Evolutionary conservation across 2,329 filamentous ascomycete genomes (phyloP), one percentile per base, ranked within the genome.

Genomic region (Alternaria incomplexa): DNA sequence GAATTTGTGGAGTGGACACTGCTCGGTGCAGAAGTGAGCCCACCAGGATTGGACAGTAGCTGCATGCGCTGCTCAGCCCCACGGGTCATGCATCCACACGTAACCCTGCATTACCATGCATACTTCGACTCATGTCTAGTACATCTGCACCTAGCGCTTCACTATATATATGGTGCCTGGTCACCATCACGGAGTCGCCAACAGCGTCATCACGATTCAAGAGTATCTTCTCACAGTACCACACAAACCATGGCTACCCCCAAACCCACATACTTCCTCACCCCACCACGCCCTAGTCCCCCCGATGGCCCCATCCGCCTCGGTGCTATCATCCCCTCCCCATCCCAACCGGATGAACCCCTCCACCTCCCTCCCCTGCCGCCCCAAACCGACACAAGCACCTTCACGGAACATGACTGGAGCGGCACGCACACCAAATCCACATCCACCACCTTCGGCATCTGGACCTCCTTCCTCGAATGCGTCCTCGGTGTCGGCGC

Each of bases 401-500:
- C 12, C 13, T 57, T 26, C 15, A 57, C 28, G 0, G 44, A 57
- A 12, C 25, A 48, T 5, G 50, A 57, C 7, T 57, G 53, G 59
- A 59, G 55, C 17, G 32, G 44, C n/a, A 50, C 55, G 1, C 9
- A 57, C 20, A 32, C 28, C 20, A 51, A 46, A 22, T 56, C 28
- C 4, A 28, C 50, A 2, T 64, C 61, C 0, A 12, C 26, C 7
- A 30, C 30, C 15, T 59, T 66, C n/a, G 61, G 61, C 9, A 44
- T 66, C 25, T 66, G 64, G 64, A 58, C 61, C 8, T 59, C 54
- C 5, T 66, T 66, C 43, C 46, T 66, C 3, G 51, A 64, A 36
- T 17, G 55, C 11, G 44, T 66, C 4, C n/a, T 64, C 12, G 57
- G 64, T 6, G 11, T 64, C 6, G 54, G 61, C 13, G 54, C 15